Conservation (phyloP, 177 flowering plant genomes). For the Telopea speciosissima region DNA sequence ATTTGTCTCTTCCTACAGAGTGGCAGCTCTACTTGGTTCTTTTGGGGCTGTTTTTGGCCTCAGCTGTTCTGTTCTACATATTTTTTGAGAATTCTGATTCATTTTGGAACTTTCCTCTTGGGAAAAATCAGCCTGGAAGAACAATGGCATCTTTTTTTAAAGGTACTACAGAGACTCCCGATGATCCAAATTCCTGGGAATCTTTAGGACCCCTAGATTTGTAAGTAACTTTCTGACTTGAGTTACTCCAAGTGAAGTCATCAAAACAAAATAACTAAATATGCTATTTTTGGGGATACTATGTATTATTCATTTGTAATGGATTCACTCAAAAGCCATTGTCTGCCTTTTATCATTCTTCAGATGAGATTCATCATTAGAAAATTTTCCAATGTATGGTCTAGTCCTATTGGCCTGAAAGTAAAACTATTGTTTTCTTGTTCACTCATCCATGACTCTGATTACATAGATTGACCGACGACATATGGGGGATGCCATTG, state of each 20-base stretch:
- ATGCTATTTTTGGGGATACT: neutral
- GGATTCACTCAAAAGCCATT: neutral
- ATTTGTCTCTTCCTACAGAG: slow-evolving; percentile 35
- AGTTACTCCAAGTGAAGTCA: neutral
- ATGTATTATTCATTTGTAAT: neutral
- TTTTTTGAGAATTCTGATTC: slow-evolving; percentile 77
- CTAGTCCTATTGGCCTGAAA: neutral
- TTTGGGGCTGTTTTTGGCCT: slow-evolving; percentile 72
- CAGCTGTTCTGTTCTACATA: slow-evolving; percentile 63
- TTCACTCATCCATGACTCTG: neutral
- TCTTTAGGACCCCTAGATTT: slow-evolving; percentile 50
- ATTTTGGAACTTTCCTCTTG: slow-evolving; percentile 79
- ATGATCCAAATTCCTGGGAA: slow-evolving; percentile 45
- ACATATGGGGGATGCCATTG: too few relatives aligned
- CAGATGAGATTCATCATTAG: neutral
- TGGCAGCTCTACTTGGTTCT: slow-evolving; percentile 88
- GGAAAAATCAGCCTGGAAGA: slow-evolving; percentile 36
- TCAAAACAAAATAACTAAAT: neutral
- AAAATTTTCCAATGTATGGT: too few relatives aligned
- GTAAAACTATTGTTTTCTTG: neutral
- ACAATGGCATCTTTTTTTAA: slow-evolving; percentile 35
- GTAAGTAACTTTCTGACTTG: slow-evolving; percentile 13
- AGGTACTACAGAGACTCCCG: slow-evolving; percentile 46
- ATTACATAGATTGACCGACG: too few relatives aligned
- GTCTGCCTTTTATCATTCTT: neutral